These are phyloP conservation scores for Geotrichum phurueaensis DNA, from an alignment of 1,139 yeast genomes.

Conservation along the genomic window DNA sequence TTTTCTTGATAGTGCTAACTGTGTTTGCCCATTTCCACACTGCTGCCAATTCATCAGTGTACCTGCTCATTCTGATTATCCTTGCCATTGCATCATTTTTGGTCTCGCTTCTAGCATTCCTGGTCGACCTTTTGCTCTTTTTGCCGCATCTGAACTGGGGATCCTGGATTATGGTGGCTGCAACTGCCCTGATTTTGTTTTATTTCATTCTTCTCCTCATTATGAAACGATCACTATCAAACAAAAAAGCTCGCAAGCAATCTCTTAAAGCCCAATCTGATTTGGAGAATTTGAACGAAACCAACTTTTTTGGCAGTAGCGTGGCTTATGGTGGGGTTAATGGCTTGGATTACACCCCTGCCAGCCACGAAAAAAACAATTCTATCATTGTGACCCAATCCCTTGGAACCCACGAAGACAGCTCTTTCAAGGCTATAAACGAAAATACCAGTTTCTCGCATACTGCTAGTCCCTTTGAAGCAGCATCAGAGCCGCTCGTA, in stretches of 20 bases:
- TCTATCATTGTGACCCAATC: constrained; percentile 11
- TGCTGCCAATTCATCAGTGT: constrained; percentile 36
- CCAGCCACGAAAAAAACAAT: background rate
- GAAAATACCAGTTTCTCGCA: background rate
- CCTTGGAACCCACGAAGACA: background rate
- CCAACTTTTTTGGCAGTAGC: constrained; percentile 8
- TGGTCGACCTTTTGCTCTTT: constrained; percentile 51
- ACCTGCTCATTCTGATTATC: constrained; percentile 38
- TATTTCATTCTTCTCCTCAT: constrained; percentile 43
- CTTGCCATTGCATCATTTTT: constrained; percentile 45
- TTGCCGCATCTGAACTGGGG: constrained; percentile 49
- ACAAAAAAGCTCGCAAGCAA: constrained; percentile 40
- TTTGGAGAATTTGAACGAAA: constrained; percentile 22
- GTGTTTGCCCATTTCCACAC: constrained; percentile 39
- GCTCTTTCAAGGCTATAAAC: background rate
- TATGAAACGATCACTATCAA: constrained; percentile 47
- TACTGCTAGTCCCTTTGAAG: constrained; percentile 1
- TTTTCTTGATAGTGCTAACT: constrained; percentile 42
- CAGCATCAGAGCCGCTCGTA: background rate
- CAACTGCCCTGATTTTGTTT: constrained; percentile 42
- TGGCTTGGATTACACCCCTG: background rate
- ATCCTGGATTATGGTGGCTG: constrained; percentile 48
- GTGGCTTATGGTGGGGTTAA: background rate
- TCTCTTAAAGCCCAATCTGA: constrained; percentile 28
- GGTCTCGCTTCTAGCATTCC: constrained; percentile 45